Evolutionary conservation across 2,329 filamentous ascomycete genomes (phyloP).

Genomic region (Ophiostoma tasmaniense): DNA sequence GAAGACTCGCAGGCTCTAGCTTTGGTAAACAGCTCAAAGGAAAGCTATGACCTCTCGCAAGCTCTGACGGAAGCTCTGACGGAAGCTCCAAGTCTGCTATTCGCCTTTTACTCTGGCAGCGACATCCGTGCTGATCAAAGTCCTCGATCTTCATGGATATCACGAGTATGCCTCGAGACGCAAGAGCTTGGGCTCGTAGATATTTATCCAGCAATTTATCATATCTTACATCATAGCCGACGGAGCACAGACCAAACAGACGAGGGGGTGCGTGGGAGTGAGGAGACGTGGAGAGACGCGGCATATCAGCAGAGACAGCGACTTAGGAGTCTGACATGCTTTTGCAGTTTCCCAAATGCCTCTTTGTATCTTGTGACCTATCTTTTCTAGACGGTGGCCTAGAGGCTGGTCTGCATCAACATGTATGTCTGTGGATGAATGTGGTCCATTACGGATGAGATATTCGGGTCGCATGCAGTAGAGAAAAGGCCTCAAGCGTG

Average conservation of each 20-base stretch:
- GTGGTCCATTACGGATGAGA: not conserved
- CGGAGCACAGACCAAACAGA: not conserved
- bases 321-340: not conserved
- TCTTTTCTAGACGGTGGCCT: not conserved
- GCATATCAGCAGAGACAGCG: not conserved
- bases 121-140: not conserved
- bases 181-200: not conserved
- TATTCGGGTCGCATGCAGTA: not conserved
- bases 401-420: not conserved
- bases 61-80: not conserved
- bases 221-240: not conserved
- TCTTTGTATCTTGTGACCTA: not conserved
- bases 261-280: not conserved
- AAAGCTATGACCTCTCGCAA: not conserved
- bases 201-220: no score
- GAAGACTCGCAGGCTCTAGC: no score
- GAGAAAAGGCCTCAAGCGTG: not conserved
- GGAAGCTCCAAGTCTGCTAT: not conserved
- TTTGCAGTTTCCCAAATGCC: not conserved
- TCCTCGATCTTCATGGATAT: not conserved
- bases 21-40: no score
- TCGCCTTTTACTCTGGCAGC: not conserved
- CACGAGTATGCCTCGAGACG: not conserved
- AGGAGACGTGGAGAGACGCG: not conserved
- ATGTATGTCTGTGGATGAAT: not conserved